A percentile compares a stretch with the other conserved stretches of the same genome.
Evolutionary conservation across 305 asterid genomes (phyloP).

Genomic region (Fraxinus velutina): DNA sequence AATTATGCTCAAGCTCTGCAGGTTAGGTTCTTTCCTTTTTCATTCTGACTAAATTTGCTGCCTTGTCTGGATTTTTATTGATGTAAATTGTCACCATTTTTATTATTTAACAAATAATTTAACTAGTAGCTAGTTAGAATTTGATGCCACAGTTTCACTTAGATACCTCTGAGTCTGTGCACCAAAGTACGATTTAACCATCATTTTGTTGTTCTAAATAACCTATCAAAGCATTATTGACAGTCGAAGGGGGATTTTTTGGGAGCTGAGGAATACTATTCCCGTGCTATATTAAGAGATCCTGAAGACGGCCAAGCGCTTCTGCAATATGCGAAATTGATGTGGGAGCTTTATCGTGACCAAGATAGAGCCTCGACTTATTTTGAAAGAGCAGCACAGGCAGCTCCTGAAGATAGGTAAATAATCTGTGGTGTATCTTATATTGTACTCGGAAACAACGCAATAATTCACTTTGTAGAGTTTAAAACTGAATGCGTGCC

Average conservation of each 20-base stretch:
- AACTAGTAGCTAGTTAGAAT: not conserved
- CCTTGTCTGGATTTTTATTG: not conserved
- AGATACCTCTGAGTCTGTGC: not conserved
- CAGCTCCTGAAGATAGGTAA: slow-evolving; percentile 67
- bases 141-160: not conserved
- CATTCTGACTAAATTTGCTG: not conserved
- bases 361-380: slow-evolving; percentile 50
- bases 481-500: not conserved
- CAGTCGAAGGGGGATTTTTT: slow-evolving; percentile 64
- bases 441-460: not conserved
- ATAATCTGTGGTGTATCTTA: slow-evolving; percentile 9
- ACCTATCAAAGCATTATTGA: not conserved
- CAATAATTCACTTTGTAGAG: not conserved
- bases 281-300: slow-evolving; percentile 58
- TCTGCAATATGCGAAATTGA: slow-evolving; percentile 57
- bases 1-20: slow-evolving; percentile 61
- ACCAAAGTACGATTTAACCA: not conserved
- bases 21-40: slow-evolving; percentile 37
- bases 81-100: not conserved
- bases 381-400: slow-evolving; percentile 51
- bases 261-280: slow-evolving; percentile 65
- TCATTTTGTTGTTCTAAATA: not conserved
- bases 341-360: slow-evolving; percentile 68
- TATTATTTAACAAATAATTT: not conserved
- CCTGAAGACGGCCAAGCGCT: slow-evolving; percentile 64